These are phyloP conservation scores for Durusdinium trenchii DNA, from an alignment of 73 alveolate genomes.

Conservation along the genomic window DNA sequence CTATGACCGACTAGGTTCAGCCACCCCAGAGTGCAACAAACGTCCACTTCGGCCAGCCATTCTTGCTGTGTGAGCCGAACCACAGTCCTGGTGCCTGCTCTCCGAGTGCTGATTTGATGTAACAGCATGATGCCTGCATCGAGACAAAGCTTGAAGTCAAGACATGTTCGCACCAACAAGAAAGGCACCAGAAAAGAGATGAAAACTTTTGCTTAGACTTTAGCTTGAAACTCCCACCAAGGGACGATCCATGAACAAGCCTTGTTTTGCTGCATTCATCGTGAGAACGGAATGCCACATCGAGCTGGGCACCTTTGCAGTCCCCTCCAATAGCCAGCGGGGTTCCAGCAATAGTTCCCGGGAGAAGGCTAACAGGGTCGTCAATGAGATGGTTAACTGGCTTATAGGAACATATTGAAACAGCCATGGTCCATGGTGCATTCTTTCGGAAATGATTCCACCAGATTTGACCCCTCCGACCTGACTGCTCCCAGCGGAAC, in stretches of 20 bases:
- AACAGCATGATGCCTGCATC: background rate
- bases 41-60: background rate
- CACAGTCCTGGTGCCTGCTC: background rate
- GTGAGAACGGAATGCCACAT: background rate
- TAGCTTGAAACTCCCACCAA: background rate
- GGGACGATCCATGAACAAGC: background rate
- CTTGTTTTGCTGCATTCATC: background rate
- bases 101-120: background rate
- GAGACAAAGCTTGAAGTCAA: background rate
- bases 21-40: background rate
- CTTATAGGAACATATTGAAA: background rate
- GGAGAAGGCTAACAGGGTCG: background rate
- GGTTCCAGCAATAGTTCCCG: background rate
- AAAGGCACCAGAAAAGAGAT: background rate
- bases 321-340: background rate
- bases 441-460: background rate
- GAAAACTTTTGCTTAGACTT: background rate
- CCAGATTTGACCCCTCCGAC: background rate
- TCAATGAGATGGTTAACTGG: background rate
- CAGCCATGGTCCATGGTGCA: background rate
- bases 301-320: background rate
- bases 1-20: background rate
- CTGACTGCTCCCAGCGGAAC: conserved; percentile 20
- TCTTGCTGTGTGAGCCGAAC: background rate
- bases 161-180: background rate